A percentile compares a stretch with the other conserved stretches of the same genome.
phyloP scores from a whole-genome alignment of 148 eudicot species.

The Chenopodium quinoa region DNA sequence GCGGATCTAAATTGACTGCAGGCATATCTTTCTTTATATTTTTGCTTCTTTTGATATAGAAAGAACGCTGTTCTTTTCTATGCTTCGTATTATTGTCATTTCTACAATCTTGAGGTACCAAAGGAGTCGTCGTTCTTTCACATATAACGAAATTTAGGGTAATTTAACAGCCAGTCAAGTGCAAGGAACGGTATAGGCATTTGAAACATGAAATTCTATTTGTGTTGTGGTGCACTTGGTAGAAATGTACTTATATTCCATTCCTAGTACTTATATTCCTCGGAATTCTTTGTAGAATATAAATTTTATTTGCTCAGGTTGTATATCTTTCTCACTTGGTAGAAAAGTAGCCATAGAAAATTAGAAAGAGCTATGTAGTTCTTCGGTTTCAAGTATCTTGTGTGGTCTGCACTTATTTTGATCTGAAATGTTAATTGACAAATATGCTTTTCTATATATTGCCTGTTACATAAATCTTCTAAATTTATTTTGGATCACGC shows the following conservation, averaged over 20 bases:
- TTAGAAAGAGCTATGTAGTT: background rate
- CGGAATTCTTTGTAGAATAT: background rate
- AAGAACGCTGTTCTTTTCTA: background rate
- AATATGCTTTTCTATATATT: background rate
- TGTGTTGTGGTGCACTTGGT: background rate
- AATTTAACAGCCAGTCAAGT: no score
- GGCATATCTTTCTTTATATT: background rate
- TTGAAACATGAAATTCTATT: background rate
- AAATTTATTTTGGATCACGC: background rate
- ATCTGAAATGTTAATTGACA: background rate
- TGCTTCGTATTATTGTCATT: background rate
- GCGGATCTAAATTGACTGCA: background rate
- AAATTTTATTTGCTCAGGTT: background rate
- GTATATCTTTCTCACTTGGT: background rate
- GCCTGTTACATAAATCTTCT: background rate
- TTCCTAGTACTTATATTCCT: no score
- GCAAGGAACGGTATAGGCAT: background rate
- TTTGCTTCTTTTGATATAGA: background rate
- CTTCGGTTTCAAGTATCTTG: background rate
- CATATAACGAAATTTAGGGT: no score
- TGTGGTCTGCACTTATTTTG: background rate
- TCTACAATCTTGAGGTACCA: background rate
- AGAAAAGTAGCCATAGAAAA: background rate
- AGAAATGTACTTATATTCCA: background rate
- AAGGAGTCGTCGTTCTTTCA: background rate